phyloP scores from a whole-genome alignment of 306 rosid genomes.

The Dalbergia cochinchinensis region DNA sequence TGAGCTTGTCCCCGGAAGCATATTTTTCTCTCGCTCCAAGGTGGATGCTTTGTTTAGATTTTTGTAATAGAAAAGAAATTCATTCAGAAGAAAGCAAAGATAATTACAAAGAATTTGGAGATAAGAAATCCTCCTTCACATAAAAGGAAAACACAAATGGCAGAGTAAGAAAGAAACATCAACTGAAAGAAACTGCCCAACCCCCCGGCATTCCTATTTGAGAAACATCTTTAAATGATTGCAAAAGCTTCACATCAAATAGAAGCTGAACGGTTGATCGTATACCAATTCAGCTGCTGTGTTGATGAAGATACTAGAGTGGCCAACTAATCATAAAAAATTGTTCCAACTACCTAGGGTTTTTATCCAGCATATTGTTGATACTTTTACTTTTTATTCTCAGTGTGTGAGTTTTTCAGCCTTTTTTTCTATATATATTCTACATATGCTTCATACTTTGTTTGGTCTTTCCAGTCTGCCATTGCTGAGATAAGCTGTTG shows the following conservation, averaged over 20 bases:
- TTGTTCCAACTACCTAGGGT: neutral
- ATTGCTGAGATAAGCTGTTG: conserved; percentile 93
- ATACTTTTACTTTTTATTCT: neutral
- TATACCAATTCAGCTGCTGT: conserved; percentile 11
- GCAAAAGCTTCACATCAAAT: neutral
- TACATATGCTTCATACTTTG: neutral
- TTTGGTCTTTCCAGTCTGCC: conserved; percentile 73
- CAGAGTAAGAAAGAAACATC: conserved; percentile 2
- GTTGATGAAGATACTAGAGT: neutral
- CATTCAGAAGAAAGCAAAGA: conserved; percentile 32
- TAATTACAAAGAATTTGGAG: conserved; percentile 27
- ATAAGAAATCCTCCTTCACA: conserved; percentile 5
- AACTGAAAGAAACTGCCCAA: neutral
- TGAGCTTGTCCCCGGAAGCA: conserved; percentile 98
- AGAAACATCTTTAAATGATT: conserved; percentile 11
- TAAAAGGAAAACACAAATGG: conserved; percentile 32
- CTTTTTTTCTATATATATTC: neutral
- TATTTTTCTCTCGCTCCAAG: conserved; percentile 97
- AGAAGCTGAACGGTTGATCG: conserved; percentile 24
- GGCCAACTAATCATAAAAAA: neutral
- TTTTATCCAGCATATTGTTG: neutral
- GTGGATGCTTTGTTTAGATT: conserved; percentile 46
- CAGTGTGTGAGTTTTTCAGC: neutral
- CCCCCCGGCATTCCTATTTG: conserved; percentile 23
- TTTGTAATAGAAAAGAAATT: conserved; percentile 6